phyloP scores from a whole-genome alignment of 129 eudicot species.

The Helianthus tuberosus region DNA sequence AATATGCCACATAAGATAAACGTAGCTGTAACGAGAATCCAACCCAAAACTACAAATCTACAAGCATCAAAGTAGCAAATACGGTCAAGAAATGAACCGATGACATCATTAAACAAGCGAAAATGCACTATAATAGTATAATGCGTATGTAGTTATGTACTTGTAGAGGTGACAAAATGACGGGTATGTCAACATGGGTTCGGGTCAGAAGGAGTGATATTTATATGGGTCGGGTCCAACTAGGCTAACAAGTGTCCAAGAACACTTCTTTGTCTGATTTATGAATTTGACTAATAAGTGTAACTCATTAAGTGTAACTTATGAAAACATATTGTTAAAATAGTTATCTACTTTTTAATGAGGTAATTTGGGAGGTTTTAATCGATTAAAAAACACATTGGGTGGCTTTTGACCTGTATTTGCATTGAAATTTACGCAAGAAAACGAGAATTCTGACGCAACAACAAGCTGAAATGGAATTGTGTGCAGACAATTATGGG shows the following conservation, averaged over 20 bases:
- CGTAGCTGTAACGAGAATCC: constrained; percentile 84
- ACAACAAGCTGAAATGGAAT: too few species aligned
- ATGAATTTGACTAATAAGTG: too few species aligned
- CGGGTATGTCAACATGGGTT: not conserved
- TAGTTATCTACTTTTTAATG: too few species aligned
- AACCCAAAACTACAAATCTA: constrained; percentile 78
- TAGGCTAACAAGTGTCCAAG: not conserved
- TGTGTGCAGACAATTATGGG: too few species aligned
- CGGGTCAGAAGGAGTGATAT: not conserved
- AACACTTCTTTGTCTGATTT: not conserved
- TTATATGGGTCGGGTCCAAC: not conserved
- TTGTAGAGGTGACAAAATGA: constrained; percentile 2
- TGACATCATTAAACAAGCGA: not conserved
- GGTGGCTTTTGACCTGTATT: too few species aligned
- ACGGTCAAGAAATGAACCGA: not conserved
- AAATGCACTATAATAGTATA: not conserved
- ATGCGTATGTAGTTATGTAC: constrained; percentile 7
- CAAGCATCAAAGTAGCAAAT: constrained; percentile 24
- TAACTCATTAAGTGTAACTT: too few species aligned
- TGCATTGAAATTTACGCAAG: too few species aligned
- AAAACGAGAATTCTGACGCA: too few species aligned
- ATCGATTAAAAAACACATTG: too few species aligned
- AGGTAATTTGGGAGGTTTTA: too few species aligned
- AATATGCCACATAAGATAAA: constrained; percentile 73
- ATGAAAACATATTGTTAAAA: too few species aligned